phyloP scores from a whole-genome alignment of 164 flowering plant genomes.

The Kingdonia uniflora region DNA sequence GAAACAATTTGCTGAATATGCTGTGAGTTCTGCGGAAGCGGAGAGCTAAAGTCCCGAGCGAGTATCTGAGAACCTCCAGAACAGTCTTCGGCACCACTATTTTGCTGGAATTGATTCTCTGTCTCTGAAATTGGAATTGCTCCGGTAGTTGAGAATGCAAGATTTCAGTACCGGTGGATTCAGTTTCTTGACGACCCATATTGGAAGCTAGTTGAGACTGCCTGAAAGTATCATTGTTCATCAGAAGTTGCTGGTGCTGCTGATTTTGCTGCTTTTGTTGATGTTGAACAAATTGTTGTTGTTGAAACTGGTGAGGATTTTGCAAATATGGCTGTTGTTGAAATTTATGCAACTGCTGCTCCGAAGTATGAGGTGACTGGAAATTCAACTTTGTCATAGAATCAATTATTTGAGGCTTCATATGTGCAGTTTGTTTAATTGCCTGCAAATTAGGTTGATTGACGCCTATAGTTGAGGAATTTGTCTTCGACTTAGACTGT shows the following conservation, averaged over 20 bases:
- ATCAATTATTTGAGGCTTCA: slow-evolving; percentile 41
- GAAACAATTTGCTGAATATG: slow-evolving; percentile 45
- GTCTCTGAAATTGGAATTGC: slow-evolving; percentile 46
- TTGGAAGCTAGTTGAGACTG: slow-evolving; percentile 48
- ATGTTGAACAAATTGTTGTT: slow-evolving; percentile 39
- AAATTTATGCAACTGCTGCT: slow-evolving; percentile 31
- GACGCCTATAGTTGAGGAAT: slow-evolving; percentile 23
- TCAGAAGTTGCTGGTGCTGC: slow-evolving; percentile 35
- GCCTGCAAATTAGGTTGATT: slow-evolving; percentile 41
- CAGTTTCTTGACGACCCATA: slow-evolving; percentile 35
- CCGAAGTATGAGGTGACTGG: slow-evolving; percentile 37
- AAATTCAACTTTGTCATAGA: slow-evolving; percentile 43
- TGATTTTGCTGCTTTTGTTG: slow-evolving; percentile 46
- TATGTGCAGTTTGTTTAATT: slow-evolving; percentile 27
- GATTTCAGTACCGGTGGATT: slow-evolving; percentile 31
- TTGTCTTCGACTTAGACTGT: slow-evolving; percentile 39
- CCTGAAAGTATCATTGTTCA: slow-evolving; percentile 38
- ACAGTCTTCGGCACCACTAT: slow-evolving; percentile 24
- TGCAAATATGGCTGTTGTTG: slow-evolving; percentile 42
- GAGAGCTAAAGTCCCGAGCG: slow-evolving; percentile 26
- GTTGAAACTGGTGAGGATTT: slow-evolving; percentile 42
- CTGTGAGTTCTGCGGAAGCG: slow-evolving; percentile 37
- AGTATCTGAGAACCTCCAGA: slow-evolving; percentile 27
- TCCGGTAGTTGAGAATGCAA: slow-evolving; percentile 41
- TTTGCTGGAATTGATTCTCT: slow-evolving; percentile 56